phyloP scores from a whole-genome alignment of 139 green algal species.

The Chlamydomonas urium region DNA sequence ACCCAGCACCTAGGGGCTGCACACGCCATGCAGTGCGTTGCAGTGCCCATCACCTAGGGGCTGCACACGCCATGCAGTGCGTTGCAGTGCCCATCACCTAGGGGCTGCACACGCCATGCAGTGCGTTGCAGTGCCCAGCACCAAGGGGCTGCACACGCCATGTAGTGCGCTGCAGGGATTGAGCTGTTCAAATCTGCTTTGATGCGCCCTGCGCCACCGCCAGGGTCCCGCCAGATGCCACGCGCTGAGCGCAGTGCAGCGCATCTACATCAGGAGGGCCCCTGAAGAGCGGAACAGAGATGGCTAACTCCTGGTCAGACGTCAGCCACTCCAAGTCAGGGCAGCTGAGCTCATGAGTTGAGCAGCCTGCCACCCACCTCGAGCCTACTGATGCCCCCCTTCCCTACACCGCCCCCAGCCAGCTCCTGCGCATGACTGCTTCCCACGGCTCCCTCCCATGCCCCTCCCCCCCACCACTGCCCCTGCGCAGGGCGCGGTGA shows the following conservation, averaged over 20 bases:
- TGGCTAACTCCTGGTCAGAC: background rate
- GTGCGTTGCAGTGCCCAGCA: background rate
- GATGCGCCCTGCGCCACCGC: no score
- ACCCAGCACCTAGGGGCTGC: background rate
- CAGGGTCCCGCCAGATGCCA: no score
- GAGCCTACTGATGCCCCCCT: no score
- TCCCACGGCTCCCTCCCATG: no score
- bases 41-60: background rate
- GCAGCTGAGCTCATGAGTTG: background rate
- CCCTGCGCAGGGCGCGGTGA: constrained; percentile 52
- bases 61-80: no score
- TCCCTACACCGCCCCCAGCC: no score
- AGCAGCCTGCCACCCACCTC: no score
- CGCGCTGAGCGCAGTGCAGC: no score
- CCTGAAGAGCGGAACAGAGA: no score
- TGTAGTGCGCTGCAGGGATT: background rate
- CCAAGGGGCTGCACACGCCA: background rate
- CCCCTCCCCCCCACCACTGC: background rate
- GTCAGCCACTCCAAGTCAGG: background rate
- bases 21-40: background rate
- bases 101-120: background rate
- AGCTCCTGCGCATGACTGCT: no score
- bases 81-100: background rate
- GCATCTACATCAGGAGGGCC: no score
- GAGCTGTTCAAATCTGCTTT: background rate